Base-by-base conservation (phyloP, 495 filamentous ascomycete genomes). In the Lindgomyces ingoldianus region DNA sequence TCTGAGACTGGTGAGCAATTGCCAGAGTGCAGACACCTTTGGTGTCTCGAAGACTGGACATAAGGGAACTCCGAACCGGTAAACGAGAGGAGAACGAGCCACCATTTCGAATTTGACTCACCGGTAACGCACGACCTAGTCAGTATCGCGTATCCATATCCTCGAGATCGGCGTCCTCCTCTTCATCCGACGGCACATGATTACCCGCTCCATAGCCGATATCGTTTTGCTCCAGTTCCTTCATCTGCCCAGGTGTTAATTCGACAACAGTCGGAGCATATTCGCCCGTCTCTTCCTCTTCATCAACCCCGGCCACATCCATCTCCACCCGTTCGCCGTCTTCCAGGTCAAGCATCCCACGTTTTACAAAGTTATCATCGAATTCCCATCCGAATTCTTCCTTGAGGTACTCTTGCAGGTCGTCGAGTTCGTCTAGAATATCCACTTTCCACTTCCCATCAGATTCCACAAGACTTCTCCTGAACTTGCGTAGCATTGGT, bases 191-290 rank as follows among this genome's bases (percentile, higher is more conserved):
- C 12, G 44, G 10, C 10, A 22, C 21, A n/a, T 49, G 19, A 4
- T 60, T 70, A 10, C 29, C 49, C 14, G 49, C 57, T 19, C 18
- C 11, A 12, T 21, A 54, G 24, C 44, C 50, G 42, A 42, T 36
- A 46, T 63, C 52, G n/a, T 48, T 30, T 39, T 50, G 53, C 1
- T 58, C 47, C 30, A 78, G 46, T 45, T 67, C 54, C 26, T 56
- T 67, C 16, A 65, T 57, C 50, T 78, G 76, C 44, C 71, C 71
- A 4, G 69, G 22, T 19, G 75, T 77, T 67, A 92, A 68, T 52
- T 91, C 85, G 4, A 98, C 91, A 18, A 98, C 75, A 22, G 89
- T 81, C 16, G 93, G 94, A 61, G 89, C 87, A 79, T 91, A 93
- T 71, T 96, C 93, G 18, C 91, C 91, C 60, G 82, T 83, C 75